Conservation (phyloP, 768 basidiomycete genomes). For the Rhizopogon sp. region DNA sequence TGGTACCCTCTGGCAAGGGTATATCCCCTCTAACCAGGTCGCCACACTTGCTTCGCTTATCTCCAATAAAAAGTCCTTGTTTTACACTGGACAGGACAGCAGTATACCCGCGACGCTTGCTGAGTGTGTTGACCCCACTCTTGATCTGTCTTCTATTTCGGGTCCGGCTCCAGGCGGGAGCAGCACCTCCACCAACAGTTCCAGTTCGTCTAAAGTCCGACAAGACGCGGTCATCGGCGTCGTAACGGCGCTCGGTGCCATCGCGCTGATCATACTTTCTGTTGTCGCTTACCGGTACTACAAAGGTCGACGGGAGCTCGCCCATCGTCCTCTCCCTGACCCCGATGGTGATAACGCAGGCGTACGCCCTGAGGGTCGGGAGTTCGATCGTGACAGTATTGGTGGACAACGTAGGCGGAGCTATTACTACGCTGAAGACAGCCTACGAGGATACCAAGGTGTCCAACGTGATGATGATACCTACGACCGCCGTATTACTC, state of each 20-base stretch:
- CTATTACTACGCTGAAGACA: constrained; percentile 88
- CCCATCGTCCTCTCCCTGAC: constrained; percentile 72
- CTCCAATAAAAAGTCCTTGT: constrained; percentile 50
- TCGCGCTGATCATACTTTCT: constrained; percentile 66
- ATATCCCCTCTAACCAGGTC: constrained; percentile 55
- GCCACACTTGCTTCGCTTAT: constrained; percentile 60
- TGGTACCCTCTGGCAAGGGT: constrained; percentile 67
- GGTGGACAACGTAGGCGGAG: constrained; percentile 70
- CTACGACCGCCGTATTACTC: constrained; percentile 28
- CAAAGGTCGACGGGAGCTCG: constrained; percentile 61
- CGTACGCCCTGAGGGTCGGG: constrained; percentile 55
- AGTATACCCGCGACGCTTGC: constrained; percentile 55
- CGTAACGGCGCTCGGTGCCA: constrained; percentile 73
- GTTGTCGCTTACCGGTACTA: constrained; percentile 69
- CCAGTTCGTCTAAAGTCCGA: constrained; percentile 36
- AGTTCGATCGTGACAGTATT: constrained; percentile 74
- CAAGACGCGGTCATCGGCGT: constrained; percentile 91
- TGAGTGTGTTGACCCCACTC: constrained; percentile 62
- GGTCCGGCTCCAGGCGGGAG: constrained; percentile 29
- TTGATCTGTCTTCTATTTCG: constrained; percentile 46
- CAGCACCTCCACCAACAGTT: constrained; percentile 9
- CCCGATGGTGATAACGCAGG: constrained; percentile 29
- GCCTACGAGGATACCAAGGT: constrained; percentile 55
- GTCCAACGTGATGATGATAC: constrained; percentile 31
- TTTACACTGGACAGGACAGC: constrained; percentile 53